Percentiles rank a stretch among this genome's conserved stretches.
phyloP scores from a whole-genome alignment of 2,329 filamentous ascomycete genomes.

The Fusarium sp. region DNA sequence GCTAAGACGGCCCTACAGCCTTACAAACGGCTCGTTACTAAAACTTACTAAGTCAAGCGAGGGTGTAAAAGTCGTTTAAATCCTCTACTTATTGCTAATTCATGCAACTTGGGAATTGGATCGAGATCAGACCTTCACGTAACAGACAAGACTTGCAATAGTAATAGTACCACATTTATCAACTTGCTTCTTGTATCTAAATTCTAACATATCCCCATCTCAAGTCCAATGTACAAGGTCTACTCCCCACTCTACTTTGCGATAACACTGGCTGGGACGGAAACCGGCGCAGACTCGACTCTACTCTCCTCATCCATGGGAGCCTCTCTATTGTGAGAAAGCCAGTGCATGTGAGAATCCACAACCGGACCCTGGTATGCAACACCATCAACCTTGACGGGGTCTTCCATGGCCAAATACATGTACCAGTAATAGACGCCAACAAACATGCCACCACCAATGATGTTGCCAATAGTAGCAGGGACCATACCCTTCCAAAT shows the following conservation, averaged over 20 bases:
- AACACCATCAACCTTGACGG: constrained; percentile 24
- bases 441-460: constrained; percentile 65
- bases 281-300: constrained; percentile 16
- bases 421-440: constrained; percentile 52
- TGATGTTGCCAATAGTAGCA: constrained; percentile 62
- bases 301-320: constrained; percentile 36
- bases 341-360: constrained; percentile 16
- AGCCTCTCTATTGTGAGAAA: constrained; percentile 7
- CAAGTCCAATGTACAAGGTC: neutral
- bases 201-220: neutral
- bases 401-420: constrained; percentile 30
- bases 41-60: neutral
- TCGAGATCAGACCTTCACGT: neutral
- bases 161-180: neutral
- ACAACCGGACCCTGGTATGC: constrained; percentile 18
- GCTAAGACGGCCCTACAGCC: neutral
- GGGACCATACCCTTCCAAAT: constrained; percentile 69
- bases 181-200: neutral
- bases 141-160: neutral
- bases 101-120: neutral
- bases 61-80: neutral
- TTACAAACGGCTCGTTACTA: neutral
- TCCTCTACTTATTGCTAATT: neutral
- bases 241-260: neutral
- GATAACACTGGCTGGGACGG: constrained; percentile 1